These are phyloP conservation scores for Anthoceros angustus DNA, from an alignment of 225 moss, liverwort and hornwort species.

Conservation along the genomic window DNA sequence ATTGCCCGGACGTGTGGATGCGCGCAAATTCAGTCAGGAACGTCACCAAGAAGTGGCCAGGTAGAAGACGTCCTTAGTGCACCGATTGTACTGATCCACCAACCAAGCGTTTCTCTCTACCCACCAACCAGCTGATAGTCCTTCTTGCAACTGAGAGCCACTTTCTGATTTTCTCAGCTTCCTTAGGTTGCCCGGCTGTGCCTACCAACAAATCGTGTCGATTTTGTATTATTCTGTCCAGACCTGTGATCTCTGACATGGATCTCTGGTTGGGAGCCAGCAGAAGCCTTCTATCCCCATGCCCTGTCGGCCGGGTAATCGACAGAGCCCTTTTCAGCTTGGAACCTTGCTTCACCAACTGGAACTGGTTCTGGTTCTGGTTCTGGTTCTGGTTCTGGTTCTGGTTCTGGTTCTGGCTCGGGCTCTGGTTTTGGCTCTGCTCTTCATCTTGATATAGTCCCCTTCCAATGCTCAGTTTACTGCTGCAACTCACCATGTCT, in stretches of 20 bases:
- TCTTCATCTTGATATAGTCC: too few relatives aligned
- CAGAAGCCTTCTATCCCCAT: conserved; percentile 34
- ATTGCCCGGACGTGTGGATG: too few relatives aligned
- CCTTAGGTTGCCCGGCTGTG: conserved; percentile 15
- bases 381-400: too few relatives aligned
- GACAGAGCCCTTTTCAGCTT: conserved; percentile 41
- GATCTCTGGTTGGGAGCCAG: conserved; percentile 39
- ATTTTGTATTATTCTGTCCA: conserved; percentile 38
- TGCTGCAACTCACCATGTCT: too few relatives aligned
- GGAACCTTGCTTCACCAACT: background rate
- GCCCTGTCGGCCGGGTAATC: conserved; percentile 17
- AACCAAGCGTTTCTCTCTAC: conserved; percentile 19
- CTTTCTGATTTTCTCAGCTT: conserved; percentile 32
- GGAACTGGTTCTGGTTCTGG: too few relatives aligned
- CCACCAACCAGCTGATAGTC: conserved; percentile 31
- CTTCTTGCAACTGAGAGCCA: conserved; percentile 37
- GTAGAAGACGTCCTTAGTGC: background rate
- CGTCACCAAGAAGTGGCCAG: background rate
- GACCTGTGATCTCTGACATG: conserved; percentile 57
- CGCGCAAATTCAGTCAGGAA: background rate
- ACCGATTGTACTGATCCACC: background rate
- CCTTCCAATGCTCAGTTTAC: too few relatives aligned
- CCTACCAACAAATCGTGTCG: conserved; percentile 28
- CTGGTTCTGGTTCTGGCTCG: too few relatives aligned
- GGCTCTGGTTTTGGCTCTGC: too few relatives aligned